These are phyloP conservation scores for Cladosporium colombiae DNA, from an alignment of 2,329 filamentous ascomycete species.

Conservation along the genomic window DNA sequence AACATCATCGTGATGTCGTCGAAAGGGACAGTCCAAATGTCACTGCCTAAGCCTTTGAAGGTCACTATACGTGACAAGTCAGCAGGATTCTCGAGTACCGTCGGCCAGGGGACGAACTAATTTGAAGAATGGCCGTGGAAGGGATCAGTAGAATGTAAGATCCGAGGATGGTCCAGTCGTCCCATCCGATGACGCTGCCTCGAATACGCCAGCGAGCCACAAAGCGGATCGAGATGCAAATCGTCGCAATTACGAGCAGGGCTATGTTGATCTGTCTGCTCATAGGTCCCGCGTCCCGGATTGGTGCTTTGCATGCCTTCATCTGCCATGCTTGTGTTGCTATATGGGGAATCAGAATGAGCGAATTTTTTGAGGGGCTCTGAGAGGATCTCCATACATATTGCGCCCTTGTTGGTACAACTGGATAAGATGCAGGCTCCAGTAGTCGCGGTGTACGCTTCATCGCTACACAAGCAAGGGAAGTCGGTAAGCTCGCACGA, in stretches of 20 bases:
- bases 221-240: not conserved
- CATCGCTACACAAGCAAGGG: constrained; percentile 1
- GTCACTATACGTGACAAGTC: not conserved
- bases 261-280: constrained; percentile 4
- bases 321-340: constrained; percentile 12
- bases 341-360: not conserved
- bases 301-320: constrained; percentile 2
- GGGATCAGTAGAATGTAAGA: not conserved
- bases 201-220: not conserved
- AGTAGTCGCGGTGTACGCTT: not conserved
- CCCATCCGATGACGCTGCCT: constrained; percentile 17
- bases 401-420: constrained; percentile 1
- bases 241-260: not conserved
- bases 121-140: constrained; percentile 9
- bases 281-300: not conserved
- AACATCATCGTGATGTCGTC: constrained; percentile 8
- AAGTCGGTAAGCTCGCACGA: constrained; percentile 1
- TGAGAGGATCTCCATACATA: not conserved
- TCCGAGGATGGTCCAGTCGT: constrained; percentile 19
- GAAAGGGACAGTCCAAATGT: constrained; percentile 2
- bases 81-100: not conserved
- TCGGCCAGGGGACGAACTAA: not conserved
- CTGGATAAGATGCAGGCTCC: not conserved
- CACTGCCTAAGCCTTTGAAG: not conserved
- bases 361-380: too few species aligned